Evolutionary conservation across 768 basidiomycete species (phyloP).

Genomic region (Lactifluus volemus): DNA sequence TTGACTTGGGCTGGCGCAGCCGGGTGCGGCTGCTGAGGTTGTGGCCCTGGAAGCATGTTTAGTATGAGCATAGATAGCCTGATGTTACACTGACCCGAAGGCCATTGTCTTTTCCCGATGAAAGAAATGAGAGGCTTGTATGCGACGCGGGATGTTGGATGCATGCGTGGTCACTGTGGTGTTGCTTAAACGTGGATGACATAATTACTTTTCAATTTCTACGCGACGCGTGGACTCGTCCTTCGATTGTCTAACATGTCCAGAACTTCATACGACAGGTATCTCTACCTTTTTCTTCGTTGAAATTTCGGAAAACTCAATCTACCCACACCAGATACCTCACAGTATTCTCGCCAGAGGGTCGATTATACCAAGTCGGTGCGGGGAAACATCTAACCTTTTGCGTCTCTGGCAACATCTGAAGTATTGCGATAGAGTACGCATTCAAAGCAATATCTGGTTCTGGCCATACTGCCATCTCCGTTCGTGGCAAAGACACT

Average conservation of each 20-base stretch:
- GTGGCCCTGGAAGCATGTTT: conserved; percentile 23
- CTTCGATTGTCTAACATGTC: conserved; percentile 50
- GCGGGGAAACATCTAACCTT: conserved; percentile 25
- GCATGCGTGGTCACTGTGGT: conserved; percentile 1
- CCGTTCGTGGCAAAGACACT: conserved; percentile 91
- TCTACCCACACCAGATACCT: conserved; percentile 55
- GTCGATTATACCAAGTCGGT: conserved; percentile 98
- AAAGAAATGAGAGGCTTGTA: conserved; percentile 24
- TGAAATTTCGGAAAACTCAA: background rate
- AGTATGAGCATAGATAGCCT: background rate
- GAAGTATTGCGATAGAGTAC: conserved; percentile 58
- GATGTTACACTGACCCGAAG: conserved; percentile 1
- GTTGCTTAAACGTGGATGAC: background rate
- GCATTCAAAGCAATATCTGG: conserved; percentile 99
- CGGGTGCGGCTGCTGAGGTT: conserved; percentile 49
- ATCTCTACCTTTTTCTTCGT: background rate
- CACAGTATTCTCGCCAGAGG: conserved; percentile 96
- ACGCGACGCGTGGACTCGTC: too few species aligned
- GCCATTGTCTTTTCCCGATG: conserved; percentile 21
- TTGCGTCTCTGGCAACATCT: background rate
- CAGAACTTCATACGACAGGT: conserved; percentile 91
- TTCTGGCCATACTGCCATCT: conserved; percentile 88
- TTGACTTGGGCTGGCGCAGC: conserved; percentile 56
- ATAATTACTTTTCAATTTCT: background rate
- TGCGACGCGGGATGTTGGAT: conserved; percentile 13